These are phyloP conservation scores for Madurella mycetomatis DNA, from an alignment of 2,329 filamentous ascomycete genomes.

Conservation along the genomic window DNA sequence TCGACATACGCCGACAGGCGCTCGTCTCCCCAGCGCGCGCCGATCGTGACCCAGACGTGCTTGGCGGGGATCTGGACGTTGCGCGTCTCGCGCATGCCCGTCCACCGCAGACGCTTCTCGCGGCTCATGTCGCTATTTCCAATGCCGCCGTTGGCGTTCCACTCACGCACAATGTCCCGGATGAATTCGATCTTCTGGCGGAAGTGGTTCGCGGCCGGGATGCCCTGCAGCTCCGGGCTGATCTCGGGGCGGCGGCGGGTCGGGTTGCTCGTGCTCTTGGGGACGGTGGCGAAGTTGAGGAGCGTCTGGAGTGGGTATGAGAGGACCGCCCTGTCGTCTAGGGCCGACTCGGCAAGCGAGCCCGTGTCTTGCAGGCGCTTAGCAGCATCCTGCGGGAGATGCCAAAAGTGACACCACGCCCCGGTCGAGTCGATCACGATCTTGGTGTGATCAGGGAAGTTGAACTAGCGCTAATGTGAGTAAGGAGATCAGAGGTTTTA, in stretches of 20 bases:
- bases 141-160: conserved; percentile 65
- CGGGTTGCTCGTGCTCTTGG: conserved; percentile 43
- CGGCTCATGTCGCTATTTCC: conserved; percentile 60
- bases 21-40: conserved; percentile 57
- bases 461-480: conserved; percentile 53
- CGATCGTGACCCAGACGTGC: conserved; percentile 65
- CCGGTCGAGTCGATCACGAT: conserved; percentile 71
- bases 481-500: not conserved
- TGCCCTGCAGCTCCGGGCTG: conserved; percentile 54
- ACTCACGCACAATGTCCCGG: conserved; percentile 62
- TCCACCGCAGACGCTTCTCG: conserved; percentile 54
- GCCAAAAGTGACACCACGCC: conserved; percentile 73
- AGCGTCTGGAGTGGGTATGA: conserved; percentile 70
- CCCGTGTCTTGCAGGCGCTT: conserved; percentile 60
- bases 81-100: conserved; percentile 52
- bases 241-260: conserved; percentile 57
- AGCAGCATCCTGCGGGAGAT: conserved; percentile 67
- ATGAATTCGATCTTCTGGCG: conserved; percentile 72
- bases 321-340: conserved; percentile 66
- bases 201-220: conserved; percentile 69
- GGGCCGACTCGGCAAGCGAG: conserved; percentile 64
- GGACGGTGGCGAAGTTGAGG: conserved; percentile 57
- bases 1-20: conserved; percentile 53
- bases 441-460: conserved; percentile 86
- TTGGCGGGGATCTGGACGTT: conserved; percentile 51